Evolutionary conservation across 164 flowering plant species (phyloP).

Genomic region (Vitis labrusca): DNA sequence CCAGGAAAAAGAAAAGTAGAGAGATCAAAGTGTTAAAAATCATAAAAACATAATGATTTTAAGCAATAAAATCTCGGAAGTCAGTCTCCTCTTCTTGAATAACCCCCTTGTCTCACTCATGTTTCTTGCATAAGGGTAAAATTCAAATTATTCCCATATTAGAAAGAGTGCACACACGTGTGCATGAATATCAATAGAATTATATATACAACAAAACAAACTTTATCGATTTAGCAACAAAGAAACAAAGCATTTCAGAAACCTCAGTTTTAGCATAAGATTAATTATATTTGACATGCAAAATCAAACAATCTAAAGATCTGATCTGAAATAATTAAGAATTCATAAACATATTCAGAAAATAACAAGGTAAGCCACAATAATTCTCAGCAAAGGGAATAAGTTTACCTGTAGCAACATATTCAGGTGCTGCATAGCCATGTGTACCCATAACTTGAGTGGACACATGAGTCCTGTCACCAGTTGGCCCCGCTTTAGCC

Average conservation of each 20-base stretch:
- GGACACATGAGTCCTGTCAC: slow-evolving; percentile 86
- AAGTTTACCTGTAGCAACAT: slow-evolving; percentile 72
- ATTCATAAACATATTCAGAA: neutral
- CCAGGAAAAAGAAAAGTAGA: neutral
- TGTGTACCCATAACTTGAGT: slow-evolving; percentile 94
- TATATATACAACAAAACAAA: too few species aligned
- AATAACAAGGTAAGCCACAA: neutral
- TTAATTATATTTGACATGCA: neutral
- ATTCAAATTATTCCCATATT: too few species aligned
- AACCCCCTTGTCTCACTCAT: too few species aligned
- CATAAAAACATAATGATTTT: neutral
- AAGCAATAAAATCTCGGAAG: neutral
- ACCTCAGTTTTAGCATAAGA: neutral
- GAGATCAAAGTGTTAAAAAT: neutral
- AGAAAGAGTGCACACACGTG: too few species aligned
- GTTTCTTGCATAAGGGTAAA: too few species aligned
- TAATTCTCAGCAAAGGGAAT: neutral
- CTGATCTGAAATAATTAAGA: neutral
- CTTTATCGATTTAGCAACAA: too few species aligned
- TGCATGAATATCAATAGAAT: too few species aligned
- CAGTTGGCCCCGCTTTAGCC: slow-evolving; percentile 95
- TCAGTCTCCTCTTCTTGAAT: too few species aligned
- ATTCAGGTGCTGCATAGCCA: slow-evolving; percentile 96
- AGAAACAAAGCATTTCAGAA: too few species aligned
- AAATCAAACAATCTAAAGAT: too few species aligned